Base-by-base conservation (phyloP, 2,329 filamentous ascomycete genomes). In the Nemania sp. region DNA sequence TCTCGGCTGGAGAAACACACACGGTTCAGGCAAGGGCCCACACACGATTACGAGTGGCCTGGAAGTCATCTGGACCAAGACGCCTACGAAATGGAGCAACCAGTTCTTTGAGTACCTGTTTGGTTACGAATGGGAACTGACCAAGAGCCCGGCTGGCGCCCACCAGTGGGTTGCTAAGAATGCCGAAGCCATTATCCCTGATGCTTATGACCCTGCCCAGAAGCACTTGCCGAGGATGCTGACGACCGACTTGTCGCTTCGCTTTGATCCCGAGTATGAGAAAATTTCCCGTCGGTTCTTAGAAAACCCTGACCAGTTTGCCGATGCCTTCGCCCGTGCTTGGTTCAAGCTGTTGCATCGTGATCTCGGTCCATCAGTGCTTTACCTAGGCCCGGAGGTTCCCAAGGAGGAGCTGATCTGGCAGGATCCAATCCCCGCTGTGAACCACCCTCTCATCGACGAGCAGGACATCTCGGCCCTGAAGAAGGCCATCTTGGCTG, bases 331-430 rank as follows among this genome's bases (percentile, higher is more conserved):
- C 71, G 80, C 83, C 20, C 84, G 85, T 51, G 90, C 90, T 13
- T 93, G 90, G 90, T 93, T 91, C 84, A 92, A 93, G 85, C 83
- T 93, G 43, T 81, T 90, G 35, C 90, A 93, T 79, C 89, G 90
- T 78, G 90, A 92, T 74, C 84, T 93, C 78, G 90, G 90, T 15
- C 90, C 90, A 45, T 80, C 84, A 55, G 73, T 82, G 21, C 88
- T 88, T 72, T 92, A 90, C 80, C 71, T 92, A 48, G 90, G 90
- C 32, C 90, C 90, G 1, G 90, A 93, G 76, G 80, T 91, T 17
- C 89, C 90, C 49, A 78, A 81, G 54, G 88, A 92, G 80, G 79
- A 81, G 12, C 80, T 89, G n/a, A 71, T 86, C 69, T 93, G 90
- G 90, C 88, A 92, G 71, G 90, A 93, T 71, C 87, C 88, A 12